Evolutionary conservation across 805 yeast genomes (phyloP).

Genomic region (Kuraishia piskuri): DNA sequence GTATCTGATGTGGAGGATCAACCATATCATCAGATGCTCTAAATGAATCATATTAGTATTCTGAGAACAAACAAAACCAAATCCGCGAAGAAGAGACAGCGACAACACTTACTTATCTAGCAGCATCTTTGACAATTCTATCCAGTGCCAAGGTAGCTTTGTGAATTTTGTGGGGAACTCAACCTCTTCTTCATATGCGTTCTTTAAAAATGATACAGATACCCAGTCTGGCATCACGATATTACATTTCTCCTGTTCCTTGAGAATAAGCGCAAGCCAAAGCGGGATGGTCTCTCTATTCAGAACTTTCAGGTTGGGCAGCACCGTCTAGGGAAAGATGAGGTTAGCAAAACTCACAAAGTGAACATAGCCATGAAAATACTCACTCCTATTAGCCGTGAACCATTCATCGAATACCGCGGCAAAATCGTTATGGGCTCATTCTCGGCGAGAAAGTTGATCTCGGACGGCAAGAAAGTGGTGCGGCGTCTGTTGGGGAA

Average conservation of each 20-base stretch:
- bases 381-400: conserved; percentile 56
- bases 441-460: conserved; percentile 81
- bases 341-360: background rate
- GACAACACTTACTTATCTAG: conserved; percentile 26
- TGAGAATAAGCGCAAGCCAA: conserved; percentile 81
- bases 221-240: conserved; percentile 87
- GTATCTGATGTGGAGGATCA: conserved; percentile 62
- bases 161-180: conserved; percentile 51
- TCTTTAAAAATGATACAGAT: conserved; percentile 40
- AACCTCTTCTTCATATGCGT: conserved; percentile 59
- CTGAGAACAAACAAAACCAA: background rate
- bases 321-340: conserved; percentile 26
- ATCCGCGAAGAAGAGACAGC: too few relatives aligned
- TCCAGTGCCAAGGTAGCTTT: conserved; percentile 80
- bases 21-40: conserved; percentile 69
- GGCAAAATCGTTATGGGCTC: conserved; percentile 71
- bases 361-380: background rate
- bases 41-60: conserved; percentile 1
- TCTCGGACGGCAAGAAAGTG: conserved; percentile 66
- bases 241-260: conserved; percentile 79
- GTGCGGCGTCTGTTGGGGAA: conserved; percentile 45
- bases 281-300: conserved; percentile 65
- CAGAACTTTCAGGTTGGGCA: conserved; percentile 59
- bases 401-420: conserved; percentile 57
- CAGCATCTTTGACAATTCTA: conserved; percentile 66